phyloP scores from a whole-genome alignment of 257 asterid genomes.

The Perilla frutescens region DNA sequence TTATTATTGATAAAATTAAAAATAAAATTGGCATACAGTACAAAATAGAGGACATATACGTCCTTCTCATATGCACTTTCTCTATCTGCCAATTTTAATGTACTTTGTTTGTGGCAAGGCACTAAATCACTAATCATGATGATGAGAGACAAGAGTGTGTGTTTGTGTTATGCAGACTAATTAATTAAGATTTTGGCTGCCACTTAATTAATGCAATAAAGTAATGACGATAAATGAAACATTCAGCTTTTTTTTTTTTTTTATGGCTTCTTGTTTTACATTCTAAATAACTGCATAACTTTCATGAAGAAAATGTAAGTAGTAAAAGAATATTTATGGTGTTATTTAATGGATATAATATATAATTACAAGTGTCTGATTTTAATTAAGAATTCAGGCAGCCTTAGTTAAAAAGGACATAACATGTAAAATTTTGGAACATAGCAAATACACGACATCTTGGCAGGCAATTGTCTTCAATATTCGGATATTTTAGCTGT shows the following conservation, averaged over 20 bases:
- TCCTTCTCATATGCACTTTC: constrained; percentile 37
- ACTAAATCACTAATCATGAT: constrained; percentile 30
- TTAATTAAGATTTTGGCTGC: constrained; percentile 7
- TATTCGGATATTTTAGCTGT: neutral
- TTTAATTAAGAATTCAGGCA: too few relatives aligned
- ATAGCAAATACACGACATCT: neutral
- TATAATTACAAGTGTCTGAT: too few relatives aligned
- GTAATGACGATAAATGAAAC: neutral
- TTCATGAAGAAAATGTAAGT: neutral
- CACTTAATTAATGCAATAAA: constrained; percentile 18
- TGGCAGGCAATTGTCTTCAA: neutral
- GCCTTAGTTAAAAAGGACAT: too few relatives aligned
- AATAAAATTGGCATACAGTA: neutral
- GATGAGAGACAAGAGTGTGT: constrained; percentile 15
- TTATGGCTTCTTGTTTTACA: too few relatives aligned
- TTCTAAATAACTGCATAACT: neutral
- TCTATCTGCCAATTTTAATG: constrained; percentile 26
- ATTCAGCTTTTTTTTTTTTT: neutral
- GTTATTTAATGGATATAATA: too few relatives aligned
- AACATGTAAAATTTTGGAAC: neutral
- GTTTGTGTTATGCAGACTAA: neutral
- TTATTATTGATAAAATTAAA: neutral
- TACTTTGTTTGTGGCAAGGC: constrained; percentile 16
- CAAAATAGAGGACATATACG: neutral
- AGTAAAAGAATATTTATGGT: too few relatives aligned